phyloP scores from a whole-genome alignment of 2,329 filamentous ascomycete genomes.

The Monosporascus ibericus region DNA sequence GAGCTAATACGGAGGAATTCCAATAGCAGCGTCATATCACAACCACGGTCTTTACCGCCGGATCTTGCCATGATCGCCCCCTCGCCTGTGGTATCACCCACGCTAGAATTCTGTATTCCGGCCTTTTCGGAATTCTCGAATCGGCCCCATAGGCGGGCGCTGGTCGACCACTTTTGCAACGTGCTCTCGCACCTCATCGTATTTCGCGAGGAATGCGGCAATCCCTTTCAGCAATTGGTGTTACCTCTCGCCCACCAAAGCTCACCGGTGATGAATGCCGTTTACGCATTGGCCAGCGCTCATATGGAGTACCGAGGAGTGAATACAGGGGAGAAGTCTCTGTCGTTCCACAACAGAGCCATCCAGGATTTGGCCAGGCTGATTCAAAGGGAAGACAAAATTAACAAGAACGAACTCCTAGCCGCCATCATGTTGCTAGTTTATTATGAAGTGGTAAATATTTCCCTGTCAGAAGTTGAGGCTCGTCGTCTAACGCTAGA shows the following conservation, averaged over 20 bases:
- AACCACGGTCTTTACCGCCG: slow-evolving; percentile 23
- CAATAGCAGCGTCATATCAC: slow-evolving; percentile 9
- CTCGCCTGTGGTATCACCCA: slow-evolving; percentile 31
- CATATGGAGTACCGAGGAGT: slow-evolving; percentile 67
- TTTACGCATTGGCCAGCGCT: slow-evolving; percentile 77
- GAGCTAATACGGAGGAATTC: slow-evolving; percentile 17
- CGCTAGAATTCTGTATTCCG: slow-evolving; percentile 46
- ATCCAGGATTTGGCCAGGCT: slow-evolving; percentile 51
- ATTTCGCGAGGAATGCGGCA: slow-evolving; percentile 55
- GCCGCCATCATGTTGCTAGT: slow-evolving; percentile 56
- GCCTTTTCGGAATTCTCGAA: slow-evolving; percentile 52
- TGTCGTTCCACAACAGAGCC: slow-evolving; percentile 54
- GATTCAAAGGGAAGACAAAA: slow-evolving; percentile 46
- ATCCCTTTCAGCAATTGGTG: slow-evolving; percentile 57
- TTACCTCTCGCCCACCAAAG: slow-evolving; percentile 52
- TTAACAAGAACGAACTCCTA: slow-evolving; percentile 51
- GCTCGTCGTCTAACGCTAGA: slow-evolving; percentile 8
- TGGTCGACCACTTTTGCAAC: slow-evolving; percentile 59
- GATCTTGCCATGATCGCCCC: slow-evolving; percentile 37
- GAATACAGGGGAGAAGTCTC: slow-evolving; percentile 46
- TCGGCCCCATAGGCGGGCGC: slow-evolving; percentile 44
- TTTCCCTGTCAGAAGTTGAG: not conserved
- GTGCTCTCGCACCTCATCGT: slow-evolving; percentile 60
- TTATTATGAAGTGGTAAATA: slow-evolving; percentile 57
- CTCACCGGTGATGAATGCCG: slow-evolving; percentile 67